Evolutionary conservation across 2,329 filamentous ascomycete species (phyloP).

Genomic region (Exophiala bonariae): DNA sequence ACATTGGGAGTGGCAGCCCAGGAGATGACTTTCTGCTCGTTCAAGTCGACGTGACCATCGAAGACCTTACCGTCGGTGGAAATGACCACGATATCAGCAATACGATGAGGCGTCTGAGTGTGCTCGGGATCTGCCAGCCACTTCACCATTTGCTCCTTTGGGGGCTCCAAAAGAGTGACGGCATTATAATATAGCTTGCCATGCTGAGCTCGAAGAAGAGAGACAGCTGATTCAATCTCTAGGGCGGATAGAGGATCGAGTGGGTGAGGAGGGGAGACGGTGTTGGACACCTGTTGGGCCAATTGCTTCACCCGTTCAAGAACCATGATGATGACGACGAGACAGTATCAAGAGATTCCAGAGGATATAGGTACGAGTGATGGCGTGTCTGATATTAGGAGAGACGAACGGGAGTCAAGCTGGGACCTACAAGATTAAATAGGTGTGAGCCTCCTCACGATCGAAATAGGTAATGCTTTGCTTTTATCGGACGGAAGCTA

Average conservation of each 20-base stretch:
- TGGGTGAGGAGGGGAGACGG: slow-evolving; percentile 62
- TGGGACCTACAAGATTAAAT: slow-evolving; percentile 7
- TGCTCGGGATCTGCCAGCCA: slow-evolving; percentile 70
- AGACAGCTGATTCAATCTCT: slow-evolving; percentile 73
- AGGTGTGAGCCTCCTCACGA: slow-evolving; percentile 9
- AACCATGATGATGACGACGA: slow-evolving; percentile 53
- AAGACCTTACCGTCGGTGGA: slow-evolving; percentile 75
- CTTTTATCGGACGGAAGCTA: not conserved
- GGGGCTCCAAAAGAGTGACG: slow-evolving; percentile 79
- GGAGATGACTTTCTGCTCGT: slow-evolving; percentile 63
- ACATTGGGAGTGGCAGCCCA: slow-evolving; percentile 77
- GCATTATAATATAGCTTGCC: slow-evolving; percentile 80
- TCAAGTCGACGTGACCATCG: slow-evolving; percentile 77
- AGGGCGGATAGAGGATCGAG: slow-evolving; percentile 72
- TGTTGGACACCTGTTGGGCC: slow-evolving; percentile 60
- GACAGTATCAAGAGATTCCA: too few relatives aligned
- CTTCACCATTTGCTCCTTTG: slow-evolving; percentile 77
- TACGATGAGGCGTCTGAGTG: slow-evolving; percentile 63
- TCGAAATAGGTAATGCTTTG: slow-evolving; percentile 11
- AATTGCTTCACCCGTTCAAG: slow-evolving; percentile 65
- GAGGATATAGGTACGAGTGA: too few relatives aligned
- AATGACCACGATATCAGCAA: slow-evolving; percentile 83
- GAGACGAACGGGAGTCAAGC: slow-evolving; percentile 1
- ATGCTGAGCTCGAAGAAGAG: slow-evolving; percentile 68
- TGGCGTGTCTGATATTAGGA: not conserved